Percentiles rank a stretch among this genome's conserved stretches.
Evolutionary conservation across 2,329 filamentous ascomycete species (phyloP).

Genomic region (Daldinia sp.): DNA sequence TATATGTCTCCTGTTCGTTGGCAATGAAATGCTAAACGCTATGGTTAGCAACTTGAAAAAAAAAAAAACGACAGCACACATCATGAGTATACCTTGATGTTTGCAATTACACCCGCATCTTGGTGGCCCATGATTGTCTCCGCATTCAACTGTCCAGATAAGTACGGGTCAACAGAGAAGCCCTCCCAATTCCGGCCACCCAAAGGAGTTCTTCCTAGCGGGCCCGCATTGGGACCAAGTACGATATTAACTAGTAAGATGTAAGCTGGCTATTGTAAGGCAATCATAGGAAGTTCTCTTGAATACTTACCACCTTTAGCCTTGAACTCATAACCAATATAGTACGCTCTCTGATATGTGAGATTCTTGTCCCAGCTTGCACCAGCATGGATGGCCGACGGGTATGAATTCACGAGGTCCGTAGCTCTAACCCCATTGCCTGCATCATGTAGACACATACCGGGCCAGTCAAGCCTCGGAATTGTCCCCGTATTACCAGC

Average conservation of each 20-base stretch:
- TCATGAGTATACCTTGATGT: constrained; percentile 65
- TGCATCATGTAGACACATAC: constrained; percentile 63
- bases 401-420: constrained; percentile 62
- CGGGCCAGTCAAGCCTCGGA: constrained; percentile 59
- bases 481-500: constrained; percentile 62
- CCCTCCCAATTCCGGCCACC: constrained; percentile 79
- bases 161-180: constrained; percentile 74
- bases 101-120: constrained; percentile 82
- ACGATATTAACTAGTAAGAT: constrained; percentile 63
- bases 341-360: constrained; percentile 62
- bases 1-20: constrained; percentile 71
- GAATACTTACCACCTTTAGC: constrained; percentile 58
- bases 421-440: constrained; percentile 63
- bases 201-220: constrained; percentile 73
- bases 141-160: constrained; percentile 77
- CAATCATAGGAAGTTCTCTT: neutral
- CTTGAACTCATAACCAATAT: constrained; percentile 69
- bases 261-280: constrained; percentile 19
- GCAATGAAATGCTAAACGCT: constrained; percentile 66
- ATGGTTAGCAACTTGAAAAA: constrained; percentile 17
- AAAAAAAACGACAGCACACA: neutral
- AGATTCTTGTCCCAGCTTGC: constrained; percentile 67
- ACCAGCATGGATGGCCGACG: constrained; percentile 62
- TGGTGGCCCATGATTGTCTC: constrained; percentile 82
- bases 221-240: constrained; percentile 76